Conservation (phyloP, 2,329 filamentous ascomycete genomes). For the Colletotrichum sp. region DNA sequence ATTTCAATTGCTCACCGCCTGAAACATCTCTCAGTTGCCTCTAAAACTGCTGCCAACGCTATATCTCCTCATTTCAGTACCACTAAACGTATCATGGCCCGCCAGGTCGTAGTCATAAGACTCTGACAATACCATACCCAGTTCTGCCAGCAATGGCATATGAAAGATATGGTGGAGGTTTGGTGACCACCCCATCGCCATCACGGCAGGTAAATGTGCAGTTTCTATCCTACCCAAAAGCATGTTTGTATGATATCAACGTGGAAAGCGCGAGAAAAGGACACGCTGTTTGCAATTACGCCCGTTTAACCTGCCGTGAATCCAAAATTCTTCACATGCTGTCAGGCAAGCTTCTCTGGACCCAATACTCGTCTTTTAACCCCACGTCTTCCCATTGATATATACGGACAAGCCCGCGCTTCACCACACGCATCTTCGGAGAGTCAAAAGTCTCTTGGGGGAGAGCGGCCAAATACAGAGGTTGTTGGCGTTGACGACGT, state of each 20-base stretch:
- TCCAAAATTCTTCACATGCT: not conserved
- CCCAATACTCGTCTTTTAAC: not conserved
- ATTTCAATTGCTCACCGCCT: not conserved
- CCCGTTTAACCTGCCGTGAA: not conserved
- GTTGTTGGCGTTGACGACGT: not conserved
- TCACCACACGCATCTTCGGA: not conserved
- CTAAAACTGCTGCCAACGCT: not conserved
- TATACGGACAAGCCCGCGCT: not conserved
- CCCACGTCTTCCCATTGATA: not conserved
- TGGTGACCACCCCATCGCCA: not conserved
- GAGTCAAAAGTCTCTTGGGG: not conserved
- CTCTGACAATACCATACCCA: not conserved
- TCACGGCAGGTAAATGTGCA: not conserved
- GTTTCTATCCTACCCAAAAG: not conserved
- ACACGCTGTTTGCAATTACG: not conserved
- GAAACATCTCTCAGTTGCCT: not conserved
- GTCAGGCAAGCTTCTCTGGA: not conserved
- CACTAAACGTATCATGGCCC: not conserved
- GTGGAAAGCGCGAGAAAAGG: not conserved
- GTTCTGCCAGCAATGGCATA: not conserved
- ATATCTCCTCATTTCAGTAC: not conserved
- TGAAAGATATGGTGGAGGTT: not conserved
- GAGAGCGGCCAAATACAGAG: not conserved
- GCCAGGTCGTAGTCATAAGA: not conserved
- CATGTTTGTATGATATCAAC: not conserved